phyloP scores from a whole-genome alignment of 345 rosid species.

The Eucalyptus polybractea region DNA sequence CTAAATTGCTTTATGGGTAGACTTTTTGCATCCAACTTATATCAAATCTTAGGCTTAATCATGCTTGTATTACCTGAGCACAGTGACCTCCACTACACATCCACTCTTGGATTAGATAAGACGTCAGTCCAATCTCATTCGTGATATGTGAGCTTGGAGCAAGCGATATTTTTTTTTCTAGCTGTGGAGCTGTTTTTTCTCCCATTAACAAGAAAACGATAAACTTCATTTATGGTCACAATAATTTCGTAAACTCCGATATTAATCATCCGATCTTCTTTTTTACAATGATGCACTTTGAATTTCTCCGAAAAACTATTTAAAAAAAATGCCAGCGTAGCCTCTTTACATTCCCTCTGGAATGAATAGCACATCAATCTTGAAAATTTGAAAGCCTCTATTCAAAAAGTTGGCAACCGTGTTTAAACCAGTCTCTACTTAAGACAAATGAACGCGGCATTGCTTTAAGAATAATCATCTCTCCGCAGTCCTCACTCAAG shows the following conservation, averaged over 20 bases:
- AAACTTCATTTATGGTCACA: neutral
- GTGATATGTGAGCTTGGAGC: neutral
- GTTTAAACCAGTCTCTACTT: neutral
- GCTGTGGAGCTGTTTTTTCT: neutral
- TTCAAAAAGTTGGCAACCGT: neutral
- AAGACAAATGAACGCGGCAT: neutral
- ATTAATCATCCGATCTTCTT: neutral
- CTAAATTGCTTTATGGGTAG: neutral
- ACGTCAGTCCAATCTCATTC: neutral
- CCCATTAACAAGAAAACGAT: neutral
- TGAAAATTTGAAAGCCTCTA: neutral
- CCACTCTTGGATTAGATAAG: neutral
- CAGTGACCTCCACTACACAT: neutral
- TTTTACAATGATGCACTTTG: no score
- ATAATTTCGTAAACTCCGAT: fast-evolving
- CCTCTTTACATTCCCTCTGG: neutral
- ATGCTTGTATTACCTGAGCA: neutral
- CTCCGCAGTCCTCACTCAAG: neutral
- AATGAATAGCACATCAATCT: no score
- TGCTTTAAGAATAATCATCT: neutral
- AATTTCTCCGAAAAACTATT: no score
- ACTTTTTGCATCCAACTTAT: neutral
- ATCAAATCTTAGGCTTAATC: neutral
- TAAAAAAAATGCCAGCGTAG: neutral
- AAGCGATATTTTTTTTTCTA: no score